Evolutionary conservation across 257 asterid species (phyloP).

Genomic region (Penstemon eatonii): DNA sequence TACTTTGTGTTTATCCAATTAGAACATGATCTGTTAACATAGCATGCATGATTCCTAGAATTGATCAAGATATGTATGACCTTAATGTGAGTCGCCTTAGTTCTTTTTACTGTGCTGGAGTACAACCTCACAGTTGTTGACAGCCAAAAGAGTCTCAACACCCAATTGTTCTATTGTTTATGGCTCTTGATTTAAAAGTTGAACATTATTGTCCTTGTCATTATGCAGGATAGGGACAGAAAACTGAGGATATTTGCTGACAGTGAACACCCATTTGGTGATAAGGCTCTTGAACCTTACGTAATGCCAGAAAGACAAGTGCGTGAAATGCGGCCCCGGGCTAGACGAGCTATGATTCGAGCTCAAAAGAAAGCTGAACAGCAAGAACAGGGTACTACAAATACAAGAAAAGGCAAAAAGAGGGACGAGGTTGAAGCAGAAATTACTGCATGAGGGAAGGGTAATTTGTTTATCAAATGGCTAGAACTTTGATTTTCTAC

Average conservation of each 20-base stretch:
- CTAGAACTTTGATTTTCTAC: conserved; percentile 11
- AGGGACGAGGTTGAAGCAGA: conserved; percentile 44
- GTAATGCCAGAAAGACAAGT: conserved; percentile 88
- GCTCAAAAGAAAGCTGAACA: conserved; percentile 92
- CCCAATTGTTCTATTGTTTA: neutral
- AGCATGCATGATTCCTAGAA: neutral
- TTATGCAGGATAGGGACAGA: conserved; percentile 76
- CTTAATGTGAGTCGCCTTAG: neutral
- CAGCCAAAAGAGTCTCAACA: neutral
- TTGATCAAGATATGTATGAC: neutral
- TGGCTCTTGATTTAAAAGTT: conserved; percentile 10
- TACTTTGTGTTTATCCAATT: neutral
- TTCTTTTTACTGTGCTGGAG: neutral
- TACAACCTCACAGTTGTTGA: neutral
- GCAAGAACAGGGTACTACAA: conserved; percentile 50
- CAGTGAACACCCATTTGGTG: conserved; percentile 84
- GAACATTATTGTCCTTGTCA: neutral
- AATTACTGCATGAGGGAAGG: conserved; percentile 32
- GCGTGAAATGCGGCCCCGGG: conserved; percentile 91
- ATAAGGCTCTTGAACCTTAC: conserved; percentile 65
- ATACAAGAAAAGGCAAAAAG: conserved; percentile 63
- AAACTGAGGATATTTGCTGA: conserved; percentile 89
- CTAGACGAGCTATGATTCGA: conserved; percentile 81
- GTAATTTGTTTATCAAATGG: neutral
- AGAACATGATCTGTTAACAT: neutral